A percentile compares a stretch with the other conserved stretches of the same genome.
Conservation (phyloP, 2,329 filamentous ascomycete species). For the Alternaria sp. region DNA sequence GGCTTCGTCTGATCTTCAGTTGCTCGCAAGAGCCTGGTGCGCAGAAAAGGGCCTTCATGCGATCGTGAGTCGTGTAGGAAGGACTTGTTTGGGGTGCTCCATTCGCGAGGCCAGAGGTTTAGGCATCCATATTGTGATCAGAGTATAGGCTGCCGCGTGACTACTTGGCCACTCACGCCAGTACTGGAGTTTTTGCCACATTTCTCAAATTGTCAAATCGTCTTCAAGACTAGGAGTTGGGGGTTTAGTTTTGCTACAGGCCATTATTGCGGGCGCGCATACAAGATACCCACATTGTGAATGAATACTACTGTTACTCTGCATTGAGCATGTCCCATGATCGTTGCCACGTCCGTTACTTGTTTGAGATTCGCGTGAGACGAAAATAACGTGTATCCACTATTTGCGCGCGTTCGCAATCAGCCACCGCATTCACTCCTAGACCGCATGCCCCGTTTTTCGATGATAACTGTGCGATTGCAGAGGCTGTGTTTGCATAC, state of each 20-base stretch:
- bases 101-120: conserved; percentile 76
- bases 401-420: background rate
- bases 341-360: background rate
- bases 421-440: background rate
- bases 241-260: background rate
- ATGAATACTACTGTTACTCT: background rate
- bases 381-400: background rate
- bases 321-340: background rate
- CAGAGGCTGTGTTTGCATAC: background rate
- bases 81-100: conserved; percentile 76
- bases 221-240: background rate
- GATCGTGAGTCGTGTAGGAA: conserved; percentile 69
- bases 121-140: conserved; percentile 70
- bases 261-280: conserved; percentile 10
- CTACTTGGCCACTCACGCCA: background rate
- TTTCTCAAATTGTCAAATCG: background rate
- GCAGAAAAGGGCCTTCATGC: conserved; percentile 78
- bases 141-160: conserved; percentile 34
- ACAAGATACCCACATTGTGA: conserved; percentile 20
- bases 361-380: background rate
- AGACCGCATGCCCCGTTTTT: too few species aligned
- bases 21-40: conserved; percentile 75
- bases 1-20: conserved; percentile 69
- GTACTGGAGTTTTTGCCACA: background rate
- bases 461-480: background rate